These are phyloP conservation scores for Lasiosphaeria hispida DNA, from an alignment of 495 filamentous ascomycete species.

Conservation along the genomic window DNA sequence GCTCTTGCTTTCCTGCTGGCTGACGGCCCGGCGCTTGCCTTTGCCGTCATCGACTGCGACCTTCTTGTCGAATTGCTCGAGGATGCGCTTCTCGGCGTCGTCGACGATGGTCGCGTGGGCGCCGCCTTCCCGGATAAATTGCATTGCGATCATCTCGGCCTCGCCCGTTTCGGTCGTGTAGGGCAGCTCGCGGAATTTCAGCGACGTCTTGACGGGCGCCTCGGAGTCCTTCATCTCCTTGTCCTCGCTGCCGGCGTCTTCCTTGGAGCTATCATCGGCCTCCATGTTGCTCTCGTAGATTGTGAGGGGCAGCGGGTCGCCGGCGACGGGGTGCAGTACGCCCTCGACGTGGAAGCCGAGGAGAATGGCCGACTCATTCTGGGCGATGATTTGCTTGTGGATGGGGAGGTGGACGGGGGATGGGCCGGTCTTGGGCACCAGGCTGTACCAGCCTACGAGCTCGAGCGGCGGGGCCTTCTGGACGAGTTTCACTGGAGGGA, in stretches of 20 bases:
- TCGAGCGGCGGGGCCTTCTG: conserved; percentile 81
- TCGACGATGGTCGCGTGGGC: conserved; percentile 67
- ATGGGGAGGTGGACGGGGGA: conserved; percentile 63
- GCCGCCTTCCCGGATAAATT: conserved; percentile 81
- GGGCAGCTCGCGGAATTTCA: conserved; percentile 78
- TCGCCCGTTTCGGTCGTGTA: conserved; percentile 91
- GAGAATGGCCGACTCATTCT: conserved; percentile 85
- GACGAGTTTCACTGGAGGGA: conserved; percentile 75
- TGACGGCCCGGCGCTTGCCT: conserved; percentile 45
- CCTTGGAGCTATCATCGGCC: conserved; percentile 39
- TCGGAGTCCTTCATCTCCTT: conserved; percentile 76
- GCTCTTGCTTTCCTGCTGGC: conserved; percentile 27
- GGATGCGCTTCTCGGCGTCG: conserved; percentile 28
- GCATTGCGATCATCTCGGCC: conserved; percentile 95
- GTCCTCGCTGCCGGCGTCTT: conserved; percentile 48
- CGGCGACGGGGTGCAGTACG: conserved; percentile 53
- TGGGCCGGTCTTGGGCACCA: conserved; percentile 72
- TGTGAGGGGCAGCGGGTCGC: conserved; percentile 81
- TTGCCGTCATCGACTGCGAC: conserved; percentile 42
- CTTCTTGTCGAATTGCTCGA: conserved; percentile 36
- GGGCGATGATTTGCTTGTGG: conserved; percentile 69
- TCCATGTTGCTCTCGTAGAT: conserved; percentile 88
- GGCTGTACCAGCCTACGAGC: conserved; percentile 94
- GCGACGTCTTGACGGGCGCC: conserved; percentile 44
- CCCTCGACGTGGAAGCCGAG: conserved; percentile 75